Percentiles rank a stretch among this genome's conserved stretches.
Evolutionary conservation across 768 basidiomycete species (phyloP).

Genomic region (Tubosaeta sp.): DNA sequence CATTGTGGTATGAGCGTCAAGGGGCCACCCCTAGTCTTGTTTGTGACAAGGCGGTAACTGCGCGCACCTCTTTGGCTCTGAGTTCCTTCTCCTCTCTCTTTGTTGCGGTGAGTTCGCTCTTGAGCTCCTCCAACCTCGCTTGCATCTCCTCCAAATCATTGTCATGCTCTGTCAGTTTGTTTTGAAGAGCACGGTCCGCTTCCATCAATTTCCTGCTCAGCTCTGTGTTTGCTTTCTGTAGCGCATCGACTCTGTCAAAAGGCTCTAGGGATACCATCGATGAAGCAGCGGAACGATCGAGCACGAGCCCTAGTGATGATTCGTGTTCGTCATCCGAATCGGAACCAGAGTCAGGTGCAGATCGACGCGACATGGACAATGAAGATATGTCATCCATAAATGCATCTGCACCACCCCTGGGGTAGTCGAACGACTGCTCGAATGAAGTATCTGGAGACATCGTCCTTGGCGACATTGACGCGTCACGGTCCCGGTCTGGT

Average conservation of each 20-base stretch:
- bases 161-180: slow-evolving; percentile 73
- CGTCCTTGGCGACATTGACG: slow-evolving; percentile 23
- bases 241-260: slow-evolving; percentile 65
- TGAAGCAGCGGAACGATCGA: slow-evolving; percentile 52
- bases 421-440: slow-evolving; percentile 36
- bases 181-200: slow-evolving; percentile 62
- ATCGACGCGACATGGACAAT: slow-evolving; percentile 52
- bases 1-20: slow-evolving; percentile 8
- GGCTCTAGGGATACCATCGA: slow-evolving; percentile 72
- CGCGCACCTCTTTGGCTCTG: slow-evolving; percentile 72
- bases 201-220: slow-evolving; percentile 73
- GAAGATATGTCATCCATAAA: slow-evolving; percentile 49
- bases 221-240: slow-evolving; percentile 72
- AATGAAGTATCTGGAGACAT: slow-evolving; percentile 35
- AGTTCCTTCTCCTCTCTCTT: slow-evolving; percentile 94
- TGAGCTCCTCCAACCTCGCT: slow-evolving; percentile 68
- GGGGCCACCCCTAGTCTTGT: background rate
- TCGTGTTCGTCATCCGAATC: slow-evolving; percentile 50
- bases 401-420: slow-evolving; percentile 31
- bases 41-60: slow-evolving; percentile 2
- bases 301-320: slow-evolving; percentile 50
- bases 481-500: slow-evolving; percentile 33
- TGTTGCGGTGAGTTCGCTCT: slow-evolving; percentile 69
- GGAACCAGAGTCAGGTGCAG: slow-evolving; percentile 39
- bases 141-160: slow-evolving; percentile 80